phyloP scores from a whole-genome alignment of 75 land plant genomes.

The Azolla pinnata region DNA sequence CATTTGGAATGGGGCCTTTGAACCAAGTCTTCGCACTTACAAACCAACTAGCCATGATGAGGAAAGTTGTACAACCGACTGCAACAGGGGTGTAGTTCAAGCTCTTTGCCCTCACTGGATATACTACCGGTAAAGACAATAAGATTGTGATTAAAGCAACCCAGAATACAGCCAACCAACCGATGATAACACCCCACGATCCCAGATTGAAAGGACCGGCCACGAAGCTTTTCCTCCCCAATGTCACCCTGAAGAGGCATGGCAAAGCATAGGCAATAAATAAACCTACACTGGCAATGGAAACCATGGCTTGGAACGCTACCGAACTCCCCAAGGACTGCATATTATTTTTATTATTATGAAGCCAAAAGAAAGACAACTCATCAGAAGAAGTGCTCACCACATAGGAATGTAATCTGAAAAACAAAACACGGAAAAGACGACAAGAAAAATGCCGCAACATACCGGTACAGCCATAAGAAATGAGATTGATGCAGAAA shows the following conservation, averaged over 20 bases:
- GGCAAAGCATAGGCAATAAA: slow-evolving; percentile 82
- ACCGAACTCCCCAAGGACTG: slow-evolving; percentile 79
- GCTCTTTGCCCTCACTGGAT: slow-evolving; percentile 55
- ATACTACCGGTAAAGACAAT: slow-evolving; percentile 68
- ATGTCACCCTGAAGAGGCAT: slow-evolving; percentile 60
- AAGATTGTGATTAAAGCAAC: slow-evolving; percentile 64
- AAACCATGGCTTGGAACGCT: slow-evolving; percentile 91
- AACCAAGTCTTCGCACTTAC: slow-evolving; percentile 71
- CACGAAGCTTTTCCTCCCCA: slow-evolving; percentile 50
- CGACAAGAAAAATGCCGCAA: neutral
- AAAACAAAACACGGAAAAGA: neutral
- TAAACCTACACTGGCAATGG: slow-evolving; percentile 68
- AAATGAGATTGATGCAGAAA: slow-evolving; percentile 59
- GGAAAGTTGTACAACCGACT: slow-evolving; percentile 55
- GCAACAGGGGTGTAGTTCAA: slow-evolving; percentile 85
- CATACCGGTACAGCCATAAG: slow-evolving; percentile 84
- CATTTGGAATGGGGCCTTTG: slow-evolving; percentile 57
- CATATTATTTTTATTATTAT: neutral
- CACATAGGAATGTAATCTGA: neutral
- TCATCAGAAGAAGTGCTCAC: neutral
- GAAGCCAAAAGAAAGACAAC: neutral
- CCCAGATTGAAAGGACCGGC: slow-evolving; percentile 79
- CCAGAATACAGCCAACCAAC: slow-evolving; percentile 86
- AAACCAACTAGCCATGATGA: slow-evolving; percentile 47
- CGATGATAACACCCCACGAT: slow-evolving; percentile 41